A percentile compares a stretch with the other conserved stretches of the same genome.
Evolutionary conservation across 345 rosid genomes (phyloP).

Genomic region (Camelina hispida): DNA sequence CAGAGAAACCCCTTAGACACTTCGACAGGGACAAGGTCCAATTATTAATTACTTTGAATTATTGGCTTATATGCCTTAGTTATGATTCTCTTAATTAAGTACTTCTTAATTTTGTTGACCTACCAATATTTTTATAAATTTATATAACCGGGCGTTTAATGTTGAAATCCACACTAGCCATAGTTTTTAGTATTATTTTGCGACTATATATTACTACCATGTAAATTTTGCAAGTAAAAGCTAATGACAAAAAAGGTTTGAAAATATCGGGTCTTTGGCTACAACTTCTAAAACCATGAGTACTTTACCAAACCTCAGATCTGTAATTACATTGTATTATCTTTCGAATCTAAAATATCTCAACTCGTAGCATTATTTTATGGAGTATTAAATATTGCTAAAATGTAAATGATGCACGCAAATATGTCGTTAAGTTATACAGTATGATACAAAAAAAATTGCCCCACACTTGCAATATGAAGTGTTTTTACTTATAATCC

Average conservation of each 20-base stretch:
- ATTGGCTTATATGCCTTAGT: constrained; percentile 34
- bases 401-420: constrained; percentile 22
- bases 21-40: constrained; percentile 33
- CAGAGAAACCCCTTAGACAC: constrained; percentile 40
- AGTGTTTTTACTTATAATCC: constrained; percentile 25
- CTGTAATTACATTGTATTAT: background rate
- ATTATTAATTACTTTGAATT: constrained; percentile 42
- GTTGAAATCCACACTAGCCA: constrained; percentile 17
- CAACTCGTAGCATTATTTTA: constrained; percentile 9
- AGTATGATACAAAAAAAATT: background rate
- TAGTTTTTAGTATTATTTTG: background rate
- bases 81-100: background rate
- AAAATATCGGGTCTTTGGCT: background rate
- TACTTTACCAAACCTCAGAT: background rate
- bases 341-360: background rate
- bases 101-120: constrained; percentile 33
- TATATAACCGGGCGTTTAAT: background rate
- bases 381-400: constrained; percentile 20
- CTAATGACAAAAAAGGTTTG: background rate
- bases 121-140: constrained; percentile 34
- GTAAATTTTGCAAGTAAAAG: constrained; percentile 10
- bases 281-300: background rate
- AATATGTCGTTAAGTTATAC: constrained; percentile 37
- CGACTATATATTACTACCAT: background rate
- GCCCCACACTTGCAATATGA: constrained; percentile 23